Evolutionary conservation across 495 filamentous ascomycete genomes (phyloP), one percentile per base, ranked within the genome.

Genomic region (Chaetomium cochliodes): DNA sequence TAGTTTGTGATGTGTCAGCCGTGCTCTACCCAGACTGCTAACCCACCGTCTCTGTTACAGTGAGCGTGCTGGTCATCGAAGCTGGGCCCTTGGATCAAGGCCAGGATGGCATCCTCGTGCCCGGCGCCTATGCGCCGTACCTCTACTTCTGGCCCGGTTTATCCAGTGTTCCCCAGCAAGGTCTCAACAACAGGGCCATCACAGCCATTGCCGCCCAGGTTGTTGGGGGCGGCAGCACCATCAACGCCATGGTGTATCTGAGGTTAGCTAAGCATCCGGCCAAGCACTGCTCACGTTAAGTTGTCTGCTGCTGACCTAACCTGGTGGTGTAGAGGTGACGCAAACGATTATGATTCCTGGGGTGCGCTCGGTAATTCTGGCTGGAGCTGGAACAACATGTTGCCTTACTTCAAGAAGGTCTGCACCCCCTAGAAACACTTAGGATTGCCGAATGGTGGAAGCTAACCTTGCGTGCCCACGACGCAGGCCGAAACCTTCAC

Each of bases 341-440:
- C 63, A 2, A 76, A 70, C 13, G 82, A 86, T 65, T 87, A 83
- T 62, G 81, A 89, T 62, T 71, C 76, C 7, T 89, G 87, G 87
- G 81, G 80, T 63, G 70, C 67, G 12, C 69, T 88, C 3, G 87
- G 87, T 2, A 88, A 87, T 67, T 74, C 79, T 3, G 84, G 85
- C 18, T 89, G 85, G 86, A 82, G 79, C 65, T 90, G 86, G 83
- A 64, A 82, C 0, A 80, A 69, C 42, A 72, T 90, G n/a, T 69
- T 86, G 20, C 84, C 86, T 4, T 90, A 88, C 67, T 85, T 85
- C 69, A 74, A 76, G 25, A 85, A 84, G 75, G 80, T 80, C 63
- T 42, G 4, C 18, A 26, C 2, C 5, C 11, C 37, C 47, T 15
- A 15, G 60, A 44, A 9, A 37, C 7, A 8, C 4, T 22, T 0